Percentiles rank a stretch among this genome's conserved stretches.
phyloP scores from a whole-genome alignment of 2,329 filamentous ascomycete genomes.

The Calonectria multiphialidica region DNA sequence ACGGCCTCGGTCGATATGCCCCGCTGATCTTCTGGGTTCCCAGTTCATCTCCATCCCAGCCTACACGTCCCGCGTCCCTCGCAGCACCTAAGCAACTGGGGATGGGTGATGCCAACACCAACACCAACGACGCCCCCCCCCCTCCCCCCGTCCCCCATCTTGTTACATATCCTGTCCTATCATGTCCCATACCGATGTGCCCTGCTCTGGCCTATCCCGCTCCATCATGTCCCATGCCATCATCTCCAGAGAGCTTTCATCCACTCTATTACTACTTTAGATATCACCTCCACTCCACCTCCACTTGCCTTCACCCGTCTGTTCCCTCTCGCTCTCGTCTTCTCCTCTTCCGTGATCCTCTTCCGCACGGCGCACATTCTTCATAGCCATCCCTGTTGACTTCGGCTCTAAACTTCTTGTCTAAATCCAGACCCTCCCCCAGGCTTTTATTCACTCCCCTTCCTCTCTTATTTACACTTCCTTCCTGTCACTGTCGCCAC shows the following conservation, averaged over 20 bases:
- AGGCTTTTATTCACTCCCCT: conserved; percentile 31
- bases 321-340: conserved; percentile 17
- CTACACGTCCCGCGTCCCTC: conserved; percentile 9
- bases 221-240: conserved; percentile 20
- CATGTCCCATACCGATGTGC: conserved; percentile 13
- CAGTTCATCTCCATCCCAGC: conserved; percentile 30
- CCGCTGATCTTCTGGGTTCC: conserved; percentile 40
- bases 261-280: conserved; percentile 21
- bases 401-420: conserved; percentile 41
- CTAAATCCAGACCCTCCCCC: conserved; percentile 35
- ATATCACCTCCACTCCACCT: conserved; percentile 24
- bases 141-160: conserved; percentile 12
- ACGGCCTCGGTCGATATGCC: conserved; percentile 43
- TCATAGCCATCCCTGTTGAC: conserved; percentile 36
- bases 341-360: conserved; percentile 9
- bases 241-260: conserved; percentile 6
- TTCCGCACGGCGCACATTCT: conserved; percentile 28
- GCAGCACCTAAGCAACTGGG: conserved; percentile 26
- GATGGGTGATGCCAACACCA: conserved; percentile 42
- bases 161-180: conserved; percentile 22
- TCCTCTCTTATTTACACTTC: conserved; percentile 32
- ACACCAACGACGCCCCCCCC: conserved; percentile 11
- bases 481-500: conserved; percentile 37
- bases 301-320: conserved; percentile 7
- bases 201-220: conserved; percentile 16